Percentiles rank a stretch among this genome's conserved stretches.
phyloP scores from a whole-genome alignment of 306 rosid species.

The Begonia peltatifolia region DNA sequence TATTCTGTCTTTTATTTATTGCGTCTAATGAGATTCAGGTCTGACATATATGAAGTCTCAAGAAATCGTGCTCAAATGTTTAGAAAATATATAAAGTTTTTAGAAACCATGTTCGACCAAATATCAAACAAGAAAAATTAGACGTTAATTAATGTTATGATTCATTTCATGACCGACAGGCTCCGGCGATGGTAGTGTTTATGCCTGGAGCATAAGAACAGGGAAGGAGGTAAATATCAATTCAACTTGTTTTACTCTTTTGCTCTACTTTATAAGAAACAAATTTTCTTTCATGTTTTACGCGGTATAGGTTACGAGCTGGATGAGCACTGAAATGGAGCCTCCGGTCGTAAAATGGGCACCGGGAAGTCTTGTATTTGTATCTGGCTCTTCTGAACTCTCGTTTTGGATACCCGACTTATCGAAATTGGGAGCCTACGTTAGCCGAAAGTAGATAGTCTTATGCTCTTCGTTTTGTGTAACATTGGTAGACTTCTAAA shows the following conservation, averaged over 20 bases:
- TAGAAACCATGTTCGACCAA: too few species aligned
- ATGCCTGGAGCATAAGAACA: constrained; percentile 73
- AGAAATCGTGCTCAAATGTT: too few species aligned
- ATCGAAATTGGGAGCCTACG: constrained; percentile 80
- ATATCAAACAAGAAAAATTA: background rate
- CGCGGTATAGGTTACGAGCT: constrained; percentile 55
- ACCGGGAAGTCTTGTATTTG: constrained; percentile 87
- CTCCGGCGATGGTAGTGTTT: constrained; percentile 83
- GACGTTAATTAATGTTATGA: background rate
- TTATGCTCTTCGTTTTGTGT: too few species aligned
- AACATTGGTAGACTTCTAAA: too few species aligned
- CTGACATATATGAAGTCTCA: too few species aligned
- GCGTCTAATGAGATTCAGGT: too few species aligned
- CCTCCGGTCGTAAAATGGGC: constrained; percentile 94
- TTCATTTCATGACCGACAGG: constrained; percentile 31
- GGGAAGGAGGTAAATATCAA: constrained; percentile 69
- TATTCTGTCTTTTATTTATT: background rate
- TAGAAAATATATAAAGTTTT: too few species aligned
- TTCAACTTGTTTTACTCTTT: background rate
- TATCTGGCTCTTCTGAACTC: constrained; percentile 78
- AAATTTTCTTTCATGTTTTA: background rate
- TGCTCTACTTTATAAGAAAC: too few species aligned
- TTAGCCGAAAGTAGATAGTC: constrained; percentile 50
- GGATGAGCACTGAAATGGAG: constrained; percentile 87
- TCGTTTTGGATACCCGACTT: constrained; percentile 93